Conservation (phyloP, 169 alveolate species). For the Plasmodium vivax region DNA sequence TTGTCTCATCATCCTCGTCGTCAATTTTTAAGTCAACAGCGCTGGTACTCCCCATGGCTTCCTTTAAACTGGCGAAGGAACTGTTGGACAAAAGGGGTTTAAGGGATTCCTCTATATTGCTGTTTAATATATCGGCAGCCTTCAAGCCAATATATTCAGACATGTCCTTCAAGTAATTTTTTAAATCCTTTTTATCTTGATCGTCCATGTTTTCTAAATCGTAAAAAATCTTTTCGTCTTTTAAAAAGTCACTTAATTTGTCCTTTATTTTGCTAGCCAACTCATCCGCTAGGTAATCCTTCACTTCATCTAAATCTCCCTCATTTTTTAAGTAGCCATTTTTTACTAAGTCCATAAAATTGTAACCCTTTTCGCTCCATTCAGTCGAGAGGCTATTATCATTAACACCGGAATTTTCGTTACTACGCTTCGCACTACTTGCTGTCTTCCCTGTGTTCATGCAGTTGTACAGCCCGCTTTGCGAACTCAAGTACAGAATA, state of each 20-base stretch:
- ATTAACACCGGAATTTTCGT: neutral
- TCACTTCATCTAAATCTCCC: slow-evolving; percentile 36
- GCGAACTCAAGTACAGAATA: slow-evolving; percentile 19
- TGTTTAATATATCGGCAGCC: slow-evolving; percentile 53
- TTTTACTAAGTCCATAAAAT: slow-evolving; percentile 35
- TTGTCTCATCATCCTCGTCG: neutral
- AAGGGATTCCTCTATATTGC: slow-evolving; percentile 31
- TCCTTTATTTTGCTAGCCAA: slow-evolving; percentile 46
- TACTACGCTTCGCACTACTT: neutral
- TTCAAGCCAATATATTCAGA: slow-evolving; percentile 38
- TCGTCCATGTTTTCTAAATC: slow-evolving; percentile 8
- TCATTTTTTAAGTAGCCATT: slow-evolving; percentile 26
- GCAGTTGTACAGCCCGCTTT: slow-evolving; percentile 23
- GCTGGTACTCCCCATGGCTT: neutral
- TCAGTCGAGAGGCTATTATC: neutral
- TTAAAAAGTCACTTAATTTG: slow-evolving; percentile 8
- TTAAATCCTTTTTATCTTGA: slow-evolving; percentile 21
- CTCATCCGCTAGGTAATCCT: slow-evolving; percentile 56
- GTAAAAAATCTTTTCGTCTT: slow-evolving; percentile 10
- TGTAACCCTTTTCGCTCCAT: slow-evolving; percentile 50
- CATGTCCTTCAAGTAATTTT: slow-evolving; percentile 30
- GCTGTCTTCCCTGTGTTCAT: slow-evolving; percentile 6
- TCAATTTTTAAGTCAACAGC: neutral
- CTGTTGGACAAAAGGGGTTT: slow-evolving; percentile 41
- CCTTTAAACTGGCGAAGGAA: neutral